Base-by-base conservation (phyloP, 768 basidiomycete genomes). In the Kwoniella botswanensis region DNA sequence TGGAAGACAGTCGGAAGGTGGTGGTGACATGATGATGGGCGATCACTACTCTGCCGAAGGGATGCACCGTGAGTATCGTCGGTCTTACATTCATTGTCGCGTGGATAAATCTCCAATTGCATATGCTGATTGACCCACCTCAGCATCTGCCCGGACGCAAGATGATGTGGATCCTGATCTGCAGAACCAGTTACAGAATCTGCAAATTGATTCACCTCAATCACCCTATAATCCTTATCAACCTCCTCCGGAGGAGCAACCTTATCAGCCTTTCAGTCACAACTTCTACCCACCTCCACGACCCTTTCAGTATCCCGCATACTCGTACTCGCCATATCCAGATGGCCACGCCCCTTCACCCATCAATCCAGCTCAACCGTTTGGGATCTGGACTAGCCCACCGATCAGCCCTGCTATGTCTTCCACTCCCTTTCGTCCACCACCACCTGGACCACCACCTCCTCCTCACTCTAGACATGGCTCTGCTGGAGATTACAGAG, bases 371-470 rank as follows among this genome's bases (percentile, higher is more conserved):
- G 52, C 63, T 6, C 70, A 61, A 22, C 35, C 63, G 1, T 71
- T 44, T 26, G 68, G 59, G 12, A 43, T 60, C 24, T 72, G 71
- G 68, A 50, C 61, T 10, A 72, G 68, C 44, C 71, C 71, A n/a
- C 74, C 71, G 11, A 70, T 72, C 68, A 75, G 71, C 46, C 74
- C 74, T 17, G 69, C 43, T 10, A 15, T 61, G 41, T 50, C 59
- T 35, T 24, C 41, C 26, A 43, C 17, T 22, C 64, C 21, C 21
- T 55, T 22, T 11, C 68, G 22, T 26, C 35, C 24, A 26, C 53
- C 17, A 13, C 59, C 41, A n/a, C 54, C 41, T 44, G 35, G 35
- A 35, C 53, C 41, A 24, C 54, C 9, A 22, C 64, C 15, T 21
- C 54, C 54, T 56, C 66, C 44, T 64, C 60, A 42, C 6, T 41